Base-by-base conservation (phyloP, 2,329 filamentous ascomycete genomes). In the Xylaria sp. region DNA sequence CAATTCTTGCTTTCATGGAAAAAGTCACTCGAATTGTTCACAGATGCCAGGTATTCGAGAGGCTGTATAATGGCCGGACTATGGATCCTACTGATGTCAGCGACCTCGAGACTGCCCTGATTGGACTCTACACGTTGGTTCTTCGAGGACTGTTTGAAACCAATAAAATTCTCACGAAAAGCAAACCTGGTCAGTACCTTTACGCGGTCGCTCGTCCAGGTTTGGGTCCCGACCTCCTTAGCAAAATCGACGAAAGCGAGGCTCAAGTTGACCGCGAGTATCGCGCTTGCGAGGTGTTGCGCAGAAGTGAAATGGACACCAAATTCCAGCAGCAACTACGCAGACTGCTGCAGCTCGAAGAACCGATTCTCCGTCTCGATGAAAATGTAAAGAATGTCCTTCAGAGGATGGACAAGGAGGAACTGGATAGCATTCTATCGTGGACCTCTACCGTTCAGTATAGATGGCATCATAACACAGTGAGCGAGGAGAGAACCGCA, bases 371-470 rank as follows among this genome's bases (percentile, higher is more conserved):
- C 23, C 58, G 51, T 16, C 9, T 8, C 35, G 54, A 60, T 16
- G n/a, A 59, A 34, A 62, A 59, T 44, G 19, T 59, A 2, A 19
- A 51, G 11, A 19, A 42, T 8, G n/a, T 59, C 0, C 60, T 62
- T 48, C 44, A 62, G 19, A 35, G 6, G 5, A 9, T 59, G 2
- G 53, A 57, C 4, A 10, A 1, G 30, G 16, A 42, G 1, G 50
- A 59, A 46, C 19, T 53, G 18, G 46, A 6, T 1, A 4, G 6
- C 1, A 13, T 60, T 35, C 23, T 57, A 3, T 1, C 16, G 11
- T 62, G 60, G 60, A 60, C 60, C 35, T 62, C 60, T 30, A 44
- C 49, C 37, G 57, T 62, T 8, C 16, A 49, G 19, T 54, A 57
- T 35, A 53, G 39, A 51, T n/a, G 2, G 23, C 57, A 62, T 42